Conservation (phyloP, 345 rosid genomes). For the Streptanthus diversifolius region DNA sequence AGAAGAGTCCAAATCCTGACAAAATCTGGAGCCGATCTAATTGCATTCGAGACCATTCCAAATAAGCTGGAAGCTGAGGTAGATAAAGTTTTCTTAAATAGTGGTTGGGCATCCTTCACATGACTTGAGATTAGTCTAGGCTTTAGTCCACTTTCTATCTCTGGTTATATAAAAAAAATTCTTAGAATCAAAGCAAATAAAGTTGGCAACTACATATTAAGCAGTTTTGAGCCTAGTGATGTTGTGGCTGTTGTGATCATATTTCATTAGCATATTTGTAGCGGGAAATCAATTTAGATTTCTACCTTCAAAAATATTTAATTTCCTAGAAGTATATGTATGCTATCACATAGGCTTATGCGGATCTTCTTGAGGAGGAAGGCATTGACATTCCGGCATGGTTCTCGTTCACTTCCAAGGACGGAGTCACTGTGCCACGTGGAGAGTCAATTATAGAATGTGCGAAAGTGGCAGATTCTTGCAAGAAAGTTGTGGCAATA, state of each 20-base stretch:
- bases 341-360: slow-evolving; percentile 50
- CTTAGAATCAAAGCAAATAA: neutral
- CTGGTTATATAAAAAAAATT: neutral
- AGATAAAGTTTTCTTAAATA: neutral
- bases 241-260: neutral
- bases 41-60: slow-evolving; percentile 90
- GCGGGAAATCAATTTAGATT: neutral
- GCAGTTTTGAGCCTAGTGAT: neutral
- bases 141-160: neutral
- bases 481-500: slow-evolving; percentile 62
- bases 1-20: slow-evolving; percentile 73
- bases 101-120: too few species aligned
- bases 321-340: neutral
- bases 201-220: neutral
- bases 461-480: slow-evolving; percentile 65
- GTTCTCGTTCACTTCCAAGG: slow-evolving; percentile 75
- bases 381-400: slow-evolving; percentile 65
- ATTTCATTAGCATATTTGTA: neutral
- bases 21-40: slow-evolving; percentile 61
- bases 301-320: neutral
- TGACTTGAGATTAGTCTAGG: too few species aligned
- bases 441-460: slow-evolving; percentile 76
- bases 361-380: slow-evolving; percentile 82
- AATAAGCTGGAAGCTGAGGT: slow-evolving; percentile 91
- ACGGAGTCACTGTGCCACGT: slow-evolving; percentile 61